Base-by-base conservation (phyloP, 2,329 filamentous ascomycete genomes). In the Calonectria pteridis region DNA sequence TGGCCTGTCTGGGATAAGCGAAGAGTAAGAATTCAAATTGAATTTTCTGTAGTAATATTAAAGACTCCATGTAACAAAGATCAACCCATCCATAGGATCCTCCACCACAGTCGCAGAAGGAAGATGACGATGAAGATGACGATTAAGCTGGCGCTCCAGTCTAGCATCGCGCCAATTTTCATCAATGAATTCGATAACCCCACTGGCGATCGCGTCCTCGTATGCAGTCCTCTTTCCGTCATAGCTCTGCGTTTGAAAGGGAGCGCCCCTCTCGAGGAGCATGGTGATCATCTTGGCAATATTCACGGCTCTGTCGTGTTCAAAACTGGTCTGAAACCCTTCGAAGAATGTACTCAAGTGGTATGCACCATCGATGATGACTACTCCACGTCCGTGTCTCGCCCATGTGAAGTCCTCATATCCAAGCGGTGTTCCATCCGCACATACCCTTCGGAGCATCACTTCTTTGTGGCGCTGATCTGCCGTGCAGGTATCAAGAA, bases 1-100 rank as follows among this genome's bases (percentile, higher is more conserved):
- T 83, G 94, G 94, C 6, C 93, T 7, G 94, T 95, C 77, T 95
- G 93, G 85, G 94, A 95, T 74, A 86, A 85, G 7, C 0, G 16
- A 53, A 11, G 50, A 29, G 16, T 29, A n/a, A 33, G 5, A n/a
- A 29, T 20, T 53, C 33, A 55, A 55, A 55, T 33, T 46, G 23
- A 7, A 55, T 55, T n/a, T 55, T 1, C 11, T 31, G 50, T 55
- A n/a, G 9, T 33, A n/a, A 33, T n/a, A 55, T 31, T 33, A 28
- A 55, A 33, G 3, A 23, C n/a, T 46, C 43, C 20, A 46, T 4
- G 20, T 23, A 46, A 46, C 43, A 23, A 46, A 46, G 10, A 46
- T 23, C 2, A 46, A 13, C n/a, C 3, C n/a, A 46, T 46, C 40
- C 40, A 43, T 9, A n/a, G 35, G 35, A 16, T 46, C 20, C 43